Evolutionary conservation across 345 rosid genomes (phyloP).

Genomic region (Linum tenue): DNA sequence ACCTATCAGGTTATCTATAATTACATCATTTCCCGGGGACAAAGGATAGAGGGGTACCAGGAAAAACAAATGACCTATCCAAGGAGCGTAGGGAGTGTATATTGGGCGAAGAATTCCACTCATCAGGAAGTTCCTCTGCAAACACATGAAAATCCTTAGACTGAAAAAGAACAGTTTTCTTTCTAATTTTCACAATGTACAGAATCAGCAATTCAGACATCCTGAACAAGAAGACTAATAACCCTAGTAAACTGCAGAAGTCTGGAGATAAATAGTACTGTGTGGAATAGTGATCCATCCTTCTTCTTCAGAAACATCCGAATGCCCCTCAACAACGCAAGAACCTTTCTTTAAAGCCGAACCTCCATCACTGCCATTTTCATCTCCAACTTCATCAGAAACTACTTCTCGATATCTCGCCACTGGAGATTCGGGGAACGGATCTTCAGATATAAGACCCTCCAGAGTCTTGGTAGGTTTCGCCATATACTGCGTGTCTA

Average conservation of each 20-base stretch:
- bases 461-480: constrained; percentile 47
- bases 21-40: too few species aligned
- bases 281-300: constrained; percentile 91
- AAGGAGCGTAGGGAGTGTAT: constrained; percentile 52
- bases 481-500: constrained; percentile 22
- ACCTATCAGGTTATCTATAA: background rate
- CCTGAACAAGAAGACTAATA: background rate
- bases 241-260: background rate
- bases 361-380: constrained; percentile 27
- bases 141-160: background rate
- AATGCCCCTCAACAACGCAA: constrained; percentile 38
- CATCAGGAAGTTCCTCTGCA: constrained; percentile 44
- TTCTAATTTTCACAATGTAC: background rate
- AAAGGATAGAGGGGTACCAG: constrained; percentile 39
- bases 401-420: constrained; percentile 32
- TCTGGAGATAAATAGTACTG: constrained; percentile 29
- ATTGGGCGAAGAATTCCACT: constrained; percentile 54
- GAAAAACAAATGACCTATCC: constrained; percentile 85
- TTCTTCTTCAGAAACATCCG: constrained; percentile 77
- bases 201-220: background rate
- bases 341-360: constrained; percentile 22
- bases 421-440: constrained; percentile 39
- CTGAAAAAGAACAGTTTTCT: background rate
- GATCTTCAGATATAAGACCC: constrained; percentile 59
- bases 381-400: constrained; percentile 26